Percentiles rank a stretch among this genome's conserved stretches.
Evolutionary conservation across 345 rosid species (phyloP).

Genomic region (Raphanus sativus): DNA sequence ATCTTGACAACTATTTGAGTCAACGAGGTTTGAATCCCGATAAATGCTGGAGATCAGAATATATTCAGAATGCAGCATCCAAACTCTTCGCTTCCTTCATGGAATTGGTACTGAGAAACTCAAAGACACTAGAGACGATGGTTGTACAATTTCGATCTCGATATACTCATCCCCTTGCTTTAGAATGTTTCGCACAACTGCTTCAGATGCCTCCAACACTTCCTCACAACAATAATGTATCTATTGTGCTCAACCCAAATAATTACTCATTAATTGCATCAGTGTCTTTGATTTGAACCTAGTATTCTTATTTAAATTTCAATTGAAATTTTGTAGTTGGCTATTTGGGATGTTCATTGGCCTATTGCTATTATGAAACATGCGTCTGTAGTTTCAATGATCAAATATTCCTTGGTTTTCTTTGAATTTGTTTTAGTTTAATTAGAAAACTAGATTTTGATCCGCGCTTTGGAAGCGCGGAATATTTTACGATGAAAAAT

Average conservation of each 20-base stretch:
- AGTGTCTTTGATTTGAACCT: background rate
- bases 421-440: background rate
- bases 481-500: too few relatives aligned
- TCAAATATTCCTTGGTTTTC: background rate
- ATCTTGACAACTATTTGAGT: background rate
- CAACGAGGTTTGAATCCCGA: background rate
- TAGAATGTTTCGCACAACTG: background rate
- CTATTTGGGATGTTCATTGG: background rate
- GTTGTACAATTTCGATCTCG: background rate
- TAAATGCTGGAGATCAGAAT: background rate
- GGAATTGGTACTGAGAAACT: background rate
- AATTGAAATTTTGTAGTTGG: background rate
- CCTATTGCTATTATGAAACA: background rate
- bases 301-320: background rate
- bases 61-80: background rate
- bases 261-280: background rate
- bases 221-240: background rate
- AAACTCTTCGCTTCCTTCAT: background rate
- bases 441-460: too few relatives aligned
- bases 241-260: background rate
- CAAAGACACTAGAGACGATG: background rate
- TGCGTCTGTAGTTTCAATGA: background rate
- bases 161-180: background rate
- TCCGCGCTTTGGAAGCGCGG: too few relatives aligned
- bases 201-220: constrained; percentile 1